Evolutionary conservation across 2,329 filamentous ascomycete species (phyloP), one percentile per base, ranked within the genome.

Genomic region (Arthrobotrys iridis): DNA sequence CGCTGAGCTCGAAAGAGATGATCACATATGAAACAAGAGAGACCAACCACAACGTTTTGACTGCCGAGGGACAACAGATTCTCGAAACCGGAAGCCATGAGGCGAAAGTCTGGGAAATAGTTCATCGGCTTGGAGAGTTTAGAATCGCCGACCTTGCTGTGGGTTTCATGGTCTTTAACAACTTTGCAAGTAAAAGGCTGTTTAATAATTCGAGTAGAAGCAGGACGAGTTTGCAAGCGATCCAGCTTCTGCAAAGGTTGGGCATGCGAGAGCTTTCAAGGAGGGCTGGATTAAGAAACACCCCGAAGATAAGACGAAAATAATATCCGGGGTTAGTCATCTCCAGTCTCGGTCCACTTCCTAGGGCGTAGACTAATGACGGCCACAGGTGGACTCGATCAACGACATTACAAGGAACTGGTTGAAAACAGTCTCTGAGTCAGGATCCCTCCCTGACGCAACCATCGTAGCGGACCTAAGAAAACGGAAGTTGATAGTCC

Each of bases 201-300:
- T 45, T 55, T 74, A 20, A 74, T 43, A 22, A 13, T 26, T 46
- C 18, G n/a, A 46, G 43, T 63, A 74, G 70, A 55, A 41, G n/a
- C 70, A 74, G 24, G 37, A 48, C 20, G 70, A 67, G 30, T 74
- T 74, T 28, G 70, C 62, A 11, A 46, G 33, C 26, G 70, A 74
- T 18, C 52, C 90, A 88, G 55, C 40, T 28, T 46, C 33, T 46
- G 86, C 90, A 57, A 94, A 92, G 84, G 85, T 97, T 75, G 95
- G 95, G n/a, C 91, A 95, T 82, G 93, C 93, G 79, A 96, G 95
- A 84, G 94, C 94, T 33, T 97, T 98, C 85, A 96, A 76, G 81
- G 87, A 89, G 82, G 90, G 89, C 81, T 91, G 89, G 89, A 90
- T 91, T 10, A 90, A 88, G 83, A 87, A 86, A 77, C 85, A 87